Percentiles rank a stretch among this genome's conserved stretches.
Conservation (phyloP, 1,139 yeast genomes). For the Scheffersomyces titani region DNA sequence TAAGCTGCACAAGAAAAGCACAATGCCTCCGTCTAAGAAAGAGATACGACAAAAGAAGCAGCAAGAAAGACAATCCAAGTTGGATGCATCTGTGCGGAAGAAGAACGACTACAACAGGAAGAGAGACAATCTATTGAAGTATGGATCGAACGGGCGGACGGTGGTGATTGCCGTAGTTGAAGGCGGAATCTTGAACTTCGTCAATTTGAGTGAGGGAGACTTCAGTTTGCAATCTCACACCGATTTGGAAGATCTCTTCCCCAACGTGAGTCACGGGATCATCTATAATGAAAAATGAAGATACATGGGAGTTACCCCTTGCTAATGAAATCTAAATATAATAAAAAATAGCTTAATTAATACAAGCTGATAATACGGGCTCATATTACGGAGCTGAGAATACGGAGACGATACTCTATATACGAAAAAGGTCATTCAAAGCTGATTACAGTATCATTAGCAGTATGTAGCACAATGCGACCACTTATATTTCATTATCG, state of each 20-base stretch:
- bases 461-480: no score
- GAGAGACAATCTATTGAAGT: slow-evolving; percentile 29
- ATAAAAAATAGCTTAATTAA: no score
- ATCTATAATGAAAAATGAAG: slow-evolving; percentile 13
- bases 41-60: slow-evolving; percentile 22
- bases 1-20: slow-evolving; percentile 8
- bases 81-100: slow-evolving; percentile 24
- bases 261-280: slow-evolving; percentile 19
- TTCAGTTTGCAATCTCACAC: slow-evolving; percentile 43
- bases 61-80: slow-evolving; percentile 26
- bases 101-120: slow-evolving; percentile 27
- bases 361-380: neutral
- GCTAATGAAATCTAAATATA: no score
- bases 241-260: slow-evolving; percentile 16
- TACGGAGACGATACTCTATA: neutral
- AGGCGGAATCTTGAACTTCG: slow-evolving; percentile 70
- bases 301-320: neutral
- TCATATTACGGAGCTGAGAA: neutral
- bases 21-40: slow-evolving; percentile 14
- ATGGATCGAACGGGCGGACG: slow-evolving; percentile 48
- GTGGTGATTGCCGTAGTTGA: slow-evolving; percentile 69
- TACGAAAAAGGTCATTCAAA: neutral
- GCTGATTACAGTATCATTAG: no score
- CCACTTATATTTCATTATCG: no score
- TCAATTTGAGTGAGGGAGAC: slow-evolving; percentile 58